Evolutionary conservation across 2,329 filamentous ascomycete genomes (phyloP).

Genomic region (Cladosporium colombiae): DNA sequence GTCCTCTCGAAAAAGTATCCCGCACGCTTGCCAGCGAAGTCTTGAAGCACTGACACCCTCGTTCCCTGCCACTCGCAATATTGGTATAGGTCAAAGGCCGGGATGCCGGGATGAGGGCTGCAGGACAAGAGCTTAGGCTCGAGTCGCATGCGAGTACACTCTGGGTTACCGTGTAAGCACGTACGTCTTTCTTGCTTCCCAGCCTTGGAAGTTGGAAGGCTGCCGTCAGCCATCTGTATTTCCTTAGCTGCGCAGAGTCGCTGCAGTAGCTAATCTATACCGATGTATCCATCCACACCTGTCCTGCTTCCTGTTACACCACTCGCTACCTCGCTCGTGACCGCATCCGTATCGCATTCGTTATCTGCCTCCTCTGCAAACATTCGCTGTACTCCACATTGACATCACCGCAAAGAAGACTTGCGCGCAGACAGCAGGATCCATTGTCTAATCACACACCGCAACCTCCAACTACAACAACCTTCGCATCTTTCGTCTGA

Average conservation of each 20-base stretch:
- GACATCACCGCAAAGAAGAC: background rate
- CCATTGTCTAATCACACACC: background rate
- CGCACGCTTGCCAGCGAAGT: background rate
- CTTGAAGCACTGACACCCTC: background rate
- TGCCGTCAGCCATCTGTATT: constrained; percentile 10
- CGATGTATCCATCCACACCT: constrained; percentile 1
- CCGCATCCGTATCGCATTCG: background rate
- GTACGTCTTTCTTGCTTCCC: background rate
- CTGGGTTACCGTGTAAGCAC: constrained; percentile 7
- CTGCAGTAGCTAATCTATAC: constrained; percentile 4
- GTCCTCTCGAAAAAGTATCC: background rate
- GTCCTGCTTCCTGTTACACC: background rate
- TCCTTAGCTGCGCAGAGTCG: background rate
- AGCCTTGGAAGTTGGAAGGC: constrained; percentile 5
- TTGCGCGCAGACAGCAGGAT: background rate
- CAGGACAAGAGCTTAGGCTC: background rate
- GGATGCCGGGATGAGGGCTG: constrained; percentile 3
- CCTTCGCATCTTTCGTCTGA: background rate
- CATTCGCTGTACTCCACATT: background rate
- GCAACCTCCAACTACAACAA: background rate
- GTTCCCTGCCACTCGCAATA: background rate
- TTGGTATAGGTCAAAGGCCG: background rate
- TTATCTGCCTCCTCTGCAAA: background rate
- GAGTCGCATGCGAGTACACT: background rate
- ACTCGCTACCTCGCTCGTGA: background rate